These are phyloP conservation scores for Elsinoe arachidis DNA, from an alignment of 2,329 filamentous ascomycete genomes.

Conservation along the genomic window DNA sequence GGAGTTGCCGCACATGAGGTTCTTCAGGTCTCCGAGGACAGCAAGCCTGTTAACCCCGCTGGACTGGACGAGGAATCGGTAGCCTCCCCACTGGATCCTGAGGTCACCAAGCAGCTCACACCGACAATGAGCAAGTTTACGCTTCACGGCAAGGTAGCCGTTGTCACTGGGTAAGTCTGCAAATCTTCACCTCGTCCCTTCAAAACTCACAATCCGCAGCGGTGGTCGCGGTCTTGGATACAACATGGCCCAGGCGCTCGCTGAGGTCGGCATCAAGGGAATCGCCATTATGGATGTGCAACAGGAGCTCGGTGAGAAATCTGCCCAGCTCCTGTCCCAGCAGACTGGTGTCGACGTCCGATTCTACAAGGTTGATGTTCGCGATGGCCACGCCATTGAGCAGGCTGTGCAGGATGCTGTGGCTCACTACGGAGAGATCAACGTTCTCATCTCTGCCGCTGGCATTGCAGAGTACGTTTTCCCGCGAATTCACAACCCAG, in stretches of 20 bases:
- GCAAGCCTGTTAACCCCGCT: constrained; percentile 26
- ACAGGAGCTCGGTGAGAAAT: constrained; percentile 62
- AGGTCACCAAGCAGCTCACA: constrained; percentile 46
- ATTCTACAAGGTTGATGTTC: constrained; percentile 73
- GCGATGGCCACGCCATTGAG: constrained; percentile 60
- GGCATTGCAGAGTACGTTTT: constrained; percentile 62
- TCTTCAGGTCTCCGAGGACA: constrained; percentile 21
- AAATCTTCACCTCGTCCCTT: background rate
- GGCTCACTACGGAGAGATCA: constrained; percentile 57
- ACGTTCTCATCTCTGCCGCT: constrained; percentile 71
- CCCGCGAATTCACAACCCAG: background rate
- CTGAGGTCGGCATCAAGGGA: constrained; percentile 65
- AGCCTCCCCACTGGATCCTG: constrained; percentile 25
- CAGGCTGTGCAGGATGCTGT: constrained; percentile 59
- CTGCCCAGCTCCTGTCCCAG: constrained; percentile 60
- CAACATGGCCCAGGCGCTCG: constrained; percentile 69
- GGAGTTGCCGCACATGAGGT: constrained; percentile 19
- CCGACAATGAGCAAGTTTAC: constrained; percentile 61
- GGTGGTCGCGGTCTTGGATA: constrained; percentile 70
- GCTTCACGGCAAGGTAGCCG: constrained; percentile 60
- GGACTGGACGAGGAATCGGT: constrained; percentile 25
- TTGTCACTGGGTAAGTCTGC: constrained; percentile 57
- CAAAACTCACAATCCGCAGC: constrained; percentile 35
- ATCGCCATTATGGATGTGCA: constrained; percentile 71
- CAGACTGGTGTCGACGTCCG: constrained; percentile 65